Percentiles rank a stretch among this genome's conserved stretches.
Conservation (phyloP, 1,284 basidiomycete species). For the Sporisorium reilianum region DNA sequence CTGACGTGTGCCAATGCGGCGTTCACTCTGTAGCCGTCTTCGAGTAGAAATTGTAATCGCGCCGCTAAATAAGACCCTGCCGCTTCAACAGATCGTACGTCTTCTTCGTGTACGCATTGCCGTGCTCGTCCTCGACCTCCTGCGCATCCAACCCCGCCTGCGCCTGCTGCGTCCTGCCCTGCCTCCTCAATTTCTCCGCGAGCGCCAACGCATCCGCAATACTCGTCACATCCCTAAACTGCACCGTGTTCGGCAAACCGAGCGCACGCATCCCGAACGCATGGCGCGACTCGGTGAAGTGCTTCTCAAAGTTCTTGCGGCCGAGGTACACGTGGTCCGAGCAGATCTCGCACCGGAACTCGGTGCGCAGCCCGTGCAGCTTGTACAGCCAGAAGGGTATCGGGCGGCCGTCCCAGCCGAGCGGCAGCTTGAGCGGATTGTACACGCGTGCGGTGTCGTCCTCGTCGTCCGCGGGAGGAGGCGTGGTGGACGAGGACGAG, state of each 20-base stretch:
- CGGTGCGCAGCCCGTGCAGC: constrained; percentile 94
- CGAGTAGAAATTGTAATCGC: too few relatives aligned
- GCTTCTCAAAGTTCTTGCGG: constrained; percentile 89
- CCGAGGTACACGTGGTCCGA: constrained; percentile 81
- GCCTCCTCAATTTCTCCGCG: constrained; percentile 63
- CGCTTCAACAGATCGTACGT: constrained; percentile 68
- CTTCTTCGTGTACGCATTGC: constrained; percentile 67
- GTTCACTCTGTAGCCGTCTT: constrained; percentile 14
- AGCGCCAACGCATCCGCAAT: constrained; percentile 92
- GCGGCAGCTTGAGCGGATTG: constrained; percentile 95
- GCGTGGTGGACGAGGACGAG: too few relatives aligned
- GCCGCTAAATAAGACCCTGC: constrained; percentile 64
- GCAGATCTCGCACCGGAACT: constrained; percentile 98
- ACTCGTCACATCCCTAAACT: constrained; percentile 97
- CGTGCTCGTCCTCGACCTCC: constrained; percentile 68
- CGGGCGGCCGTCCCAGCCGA: constrained; percentile 98
- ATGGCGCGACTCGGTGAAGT: constrained; percentile 94
- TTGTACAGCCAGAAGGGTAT: constrained; percentile 99
- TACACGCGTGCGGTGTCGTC: constrained; percentile 85
- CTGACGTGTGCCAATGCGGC: constrained; percentile 9
- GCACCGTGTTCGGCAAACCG: constrained; percentile 96
- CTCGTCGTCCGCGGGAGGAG: too few relatives aligned
- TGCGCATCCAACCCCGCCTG: constrained; percentile 60
- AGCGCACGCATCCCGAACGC: constrained; percentile 98
- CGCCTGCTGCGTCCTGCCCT: constrained; percentile 43